These are phyloP conservation scores for Apiotrichum mycotoxinovorans DNA, from an alignment of 1,284 basidiomycete genomes.

Conservation along the genomic window DNA sequence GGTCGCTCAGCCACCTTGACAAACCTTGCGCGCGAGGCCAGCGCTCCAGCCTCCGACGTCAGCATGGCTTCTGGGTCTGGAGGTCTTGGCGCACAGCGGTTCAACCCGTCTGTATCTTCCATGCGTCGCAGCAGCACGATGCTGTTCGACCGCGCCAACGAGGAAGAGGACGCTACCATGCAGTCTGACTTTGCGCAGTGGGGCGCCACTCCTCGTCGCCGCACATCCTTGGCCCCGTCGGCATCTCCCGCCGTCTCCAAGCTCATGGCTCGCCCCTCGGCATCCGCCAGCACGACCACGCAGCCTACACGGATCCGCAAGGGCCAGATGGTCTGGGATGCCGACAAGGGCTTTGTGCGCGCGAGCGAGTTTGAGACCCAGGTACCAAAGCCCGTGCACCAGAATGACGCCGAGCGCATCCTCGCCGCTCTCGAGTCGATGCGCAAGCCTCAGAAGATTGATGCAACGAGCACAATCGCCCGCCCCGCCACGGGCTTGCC, in stretches of 20 bases:
- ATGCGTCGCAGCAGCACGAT: conserved; percentile 8
- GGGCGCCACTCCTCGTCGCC: background rate
- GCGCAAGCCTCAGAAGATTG: conserved; percentile 32
- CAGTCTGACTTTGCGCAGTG: conserved; percentile 1
- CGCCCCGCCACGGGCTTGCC: conserved; percentile 21
- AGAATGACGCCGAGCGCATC: conserved; percentile 48
- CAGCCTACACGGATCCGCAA: conserved; percentile 33
- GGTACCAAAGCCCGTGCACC: conserved; percentile 26
- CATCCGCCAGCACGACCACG: conserved; percentile 4
- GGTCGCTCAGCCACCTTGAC: conserved; percentile 30
- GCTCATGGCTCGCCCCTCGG: background rate
- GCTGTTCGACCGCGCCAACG: conserved; percentile 8
- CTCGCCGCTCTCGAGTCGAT: conserved; percentile 44
- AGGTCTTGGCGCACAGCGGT: background rate
- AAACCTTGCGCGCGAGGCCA: conserved; percentile 24
- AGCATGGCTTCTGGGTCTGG: conserved; percentile 20
- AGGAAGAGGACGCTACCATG: conserved; percentile 22
- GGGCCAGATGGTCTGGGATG: conserved; percentile 45
- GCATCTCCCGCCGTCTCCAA: conserved; percentile 4
- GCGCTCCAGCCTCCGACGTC: conserved; percentile 27
- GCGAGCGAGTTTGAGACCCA: conserved; percentile 33
- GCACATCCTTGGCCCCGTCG: background rate
- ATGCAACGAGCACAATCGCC: conserved; percentile 1
- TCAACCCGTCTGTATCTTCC: background rate
- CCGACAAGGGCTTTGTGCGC: conserved; percentile 42